Evolutionary conservation across 2,329 filamentous ascomycete species (phyloP).

Genomic region (Plectosphaerella sp.): DNA sequence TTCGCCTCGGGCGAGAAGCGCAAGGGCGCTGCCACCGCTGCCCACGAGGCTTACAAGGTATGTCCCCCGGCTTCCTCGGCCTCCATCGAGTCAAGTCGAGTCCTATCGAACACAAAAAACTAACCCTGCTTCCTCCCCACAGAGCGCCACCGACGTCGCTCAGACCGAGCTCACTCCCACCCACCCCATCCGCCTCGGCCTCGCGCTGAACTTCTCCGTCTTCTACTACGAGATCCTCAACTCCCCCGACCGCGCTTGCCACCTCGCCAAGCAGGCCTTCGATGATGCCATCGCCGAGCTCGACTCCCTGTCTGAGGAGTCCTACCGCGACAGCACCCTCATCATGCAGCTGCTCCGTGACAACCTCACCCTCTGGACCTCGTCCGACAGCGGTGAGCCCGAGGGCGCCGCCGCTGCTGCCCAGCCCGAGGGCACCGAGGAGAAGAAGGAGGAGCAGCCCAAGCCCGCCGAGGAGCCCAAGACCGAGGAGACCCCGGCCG

Average conservation of each 20-base stretch:
- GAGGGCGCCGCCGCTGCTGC: constrained; percentile 59
- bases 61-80: neutral
- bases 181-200: constrained; percentile 95
- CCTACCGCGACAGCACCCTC: constrained; percentile 98
- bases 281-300: constrained; percentile 96
- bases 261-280: constrained; percentile 98
- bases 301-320: constrained; percentile 95
- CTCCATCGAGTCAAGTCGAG: neutral
- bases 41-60: constrained; percentile 97
- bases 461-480: constrained; percentile 35
- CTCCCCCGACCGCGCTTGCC: constrained; percentile 95
- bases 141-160: constrained; percentile 83
- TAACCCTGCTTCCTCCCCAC: constrained; percentile 30
- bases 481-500: constrained; percentile 35
- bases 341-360: constrained; percentile 99
- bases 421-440: constrained; percentile 57
- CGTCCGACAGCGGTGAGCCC: constrained; percentile 79
- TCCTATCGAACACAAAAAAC: neutral
- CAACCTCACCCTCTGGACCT: constrained; percentile 98
- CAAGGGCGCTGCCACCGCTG: constrained; percentile 80
- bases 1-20: constrained; percentile 91
- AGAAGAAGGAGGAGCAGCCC: constrained; percentile 55
- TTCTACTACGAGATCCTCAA: constrained; percentile 99
- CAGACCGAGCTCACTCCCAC: constrained; percentile 97
- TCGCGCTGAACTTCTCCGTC: constrained; percentile 98